A percentile compares a stretch with the other conserved stretches of the same genome.
phyloP scores from a whole-genome alignment of 306 rosid genomes.

The Ammopiptanthus mongolicus region DNA sequence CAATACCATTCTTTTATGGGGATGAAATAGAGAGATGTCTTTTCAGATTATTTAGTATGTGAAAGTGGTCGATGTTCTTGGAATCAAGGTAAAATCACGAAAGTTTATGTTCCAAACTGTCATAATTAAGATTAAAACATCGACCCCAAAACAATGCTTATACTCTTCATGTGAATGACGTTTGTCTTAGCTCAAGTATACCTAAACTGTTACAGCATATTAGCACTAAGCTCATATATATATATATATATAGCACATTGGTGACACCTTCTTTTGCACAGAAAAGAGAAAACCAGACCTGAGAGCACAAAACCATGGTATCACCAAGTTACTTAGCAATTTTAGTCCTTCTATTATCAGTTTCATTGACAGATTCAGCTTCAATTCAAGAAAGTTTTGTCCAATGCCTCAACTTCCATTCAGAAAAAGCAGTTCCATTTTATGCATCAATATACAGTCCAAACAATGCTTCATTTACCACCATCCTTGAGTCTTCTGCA shows the following conservation, averaged over 20 bases:
- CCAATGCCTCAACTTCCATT: slow-evolving; percentile 34
- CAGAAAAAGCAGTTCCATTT: slow-evolving; percentile 29
- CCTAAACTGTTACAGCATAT: not conserved
- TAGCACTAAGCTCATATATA: slow-evolving; percentile 2
- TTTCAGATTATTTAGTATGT: slow-evolving; percentile 5
- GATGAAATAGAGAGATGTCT: not conserved
- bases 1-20: slow-evolving; percentile 1
- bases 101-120: not conserved
- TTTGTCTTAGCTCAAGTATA: slow-evolving; percentile 31
- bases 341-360: slow-evolving; percentile 29
- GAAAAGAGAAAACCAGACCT: not conserved
- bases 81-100: slow-evolving; percentile 3
- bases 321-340: slow-evolving; percentile 19
- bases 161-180: slow-evolving; percentile 29
- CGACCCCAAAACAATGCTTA: slow-evolving; percentile 16
- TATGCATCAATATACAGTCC: slow-evolving; percentile 22
- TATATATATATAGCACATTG: slow-evolving; percentile 16
- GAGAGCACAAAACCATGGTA: slow-evolving; percentile 27
- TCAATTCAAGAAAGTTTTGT: slow-evolving; percentile 31
- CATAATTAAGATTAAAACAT: slow-evolving; percentile 18
- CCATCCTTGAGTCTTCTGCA: slow-evolving; percentile 39
- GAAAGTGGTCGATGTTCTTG: not conserved
- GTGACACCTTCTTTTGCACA: slow-evolving; percentile 11
- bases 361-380: slow-evolving; percentile 29
- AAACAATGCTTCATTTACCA: slow-evolving; percentile 30